Conservation (phyloP, 176 grass and related monocot genomes). For the Cenchrus fungigraminus region DNA sequence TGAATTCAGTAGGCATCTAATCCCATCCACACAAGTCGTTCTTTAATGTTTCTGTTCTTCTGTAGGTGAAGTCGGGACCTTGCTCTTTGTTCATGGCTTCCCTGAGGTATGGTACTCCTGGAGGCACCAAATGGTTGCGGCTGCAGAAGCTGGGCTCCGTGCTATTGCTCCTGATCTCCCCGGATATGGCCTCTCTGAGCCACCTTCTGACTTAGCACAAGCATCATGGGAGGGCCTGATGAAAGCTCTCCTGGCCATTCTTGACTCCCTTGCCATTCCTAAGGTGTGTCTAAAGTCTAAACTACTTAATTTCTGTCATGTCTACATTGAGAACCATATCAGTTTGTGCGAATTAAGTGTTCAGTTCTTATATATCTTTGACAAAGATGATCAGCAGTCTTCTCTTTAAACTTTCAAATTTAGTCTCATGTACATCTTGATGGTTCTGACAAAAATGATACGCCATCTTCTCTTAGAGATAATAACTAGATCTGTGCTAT, state of each 20-base stretch:
- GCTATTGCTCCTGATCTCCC: conserved; percentile 48
- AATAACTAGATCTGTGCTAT: no score
- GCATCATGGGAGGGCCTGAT: conserved; percentile 28
- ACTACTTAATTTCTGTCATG: not conserved
- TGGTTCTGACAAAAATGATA: no score
- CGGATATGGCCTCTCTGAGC: conserved; percentile 51
- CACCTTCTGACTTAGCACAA: conserved; percentile 21
- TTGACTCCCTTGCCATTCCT: conserved; percentile 25
- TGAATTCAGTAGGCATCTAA: not conserved
- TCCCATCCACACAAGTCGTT: not conserved
- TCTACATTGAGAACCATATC: not conserved
- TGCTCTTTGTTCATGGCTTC: conserved; percentile 49
- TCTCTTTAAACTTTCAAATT: not conserved
- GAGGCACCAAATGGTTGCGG: conserved; percentile 51
- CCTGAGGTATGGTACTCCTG: conserved; percentile 59
- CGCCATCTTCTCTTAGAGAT: no score
- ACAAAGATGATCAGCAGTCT: not conserved
- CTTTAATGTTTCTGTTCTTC: not conserved
- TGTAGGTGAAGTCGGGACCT: conserved; percentile 25
- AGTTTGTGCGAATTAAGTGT: not conserved
- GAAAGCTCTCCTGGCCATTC: conserved; percentile 32
- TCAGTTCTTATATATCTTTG: not conserved
- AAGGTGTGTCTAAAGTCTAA: conserved; percentile 3
- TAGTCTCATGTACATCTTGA: no score
- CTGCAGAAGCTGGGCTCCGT: conserved; percentile 34